A percentile compares a stretch with the other conserved stretches of the same genome.
These are phyloP conservation scores for Leptosphaerulina australis DNA, from an alignment of 2,329 filamentous ascomycete species.

Conservation along the genomic window DNA sequence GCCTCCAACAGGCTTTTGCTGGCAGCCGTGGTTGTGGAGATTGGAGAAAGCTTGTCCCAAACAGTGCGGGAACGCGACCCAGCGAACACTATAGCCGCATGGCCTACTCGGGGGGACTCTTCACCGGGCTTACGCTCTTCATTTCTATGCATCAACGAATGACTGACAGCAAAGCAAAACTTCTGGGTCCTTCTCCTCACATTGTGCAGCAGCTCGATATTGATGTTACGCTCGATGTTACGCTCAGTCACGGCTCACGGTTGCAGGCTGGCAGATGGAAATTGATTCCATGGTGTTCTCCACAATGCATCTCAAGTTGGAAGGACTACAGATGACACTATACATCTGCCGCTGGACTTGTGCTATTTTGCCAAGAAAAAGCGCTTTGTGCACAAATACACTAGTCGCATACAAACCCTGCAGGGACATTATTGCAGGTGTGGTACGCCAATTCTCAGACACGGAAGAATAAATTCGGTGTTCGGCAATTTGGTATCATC, in stretches of 20 bases:
- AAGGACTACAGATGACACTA: conserved; percentile 24
- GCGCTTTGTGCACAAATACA: conserved; percentile 4
- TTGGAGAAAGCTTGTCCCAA: conserved; percentile 34
- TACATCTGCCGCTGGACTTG: conserved; percentile 26
- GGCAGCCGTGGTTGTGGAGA: conserved; percentile 43
- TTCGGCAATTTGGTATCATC: not conserved
- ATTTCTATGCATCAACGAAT: conserved; percentile 35
- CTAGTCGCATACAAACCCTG: conserved; percentile 8
- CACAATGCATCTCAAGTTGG: conserved; percentile 2
- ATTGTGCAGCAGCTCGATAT: conserved; percentile 9
- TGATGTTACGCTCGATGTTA: conserved; percentile 5
- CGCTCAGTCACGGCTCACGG: not conserved
- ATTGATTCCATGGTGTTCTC: not conserved
- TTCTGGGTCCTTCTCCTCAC: conserved; percentile 13
- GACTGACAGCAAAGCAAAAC: conserved; percentile 14
- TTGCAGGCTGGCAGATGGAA: not conserved
- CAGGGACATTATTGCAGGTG: not conserved
- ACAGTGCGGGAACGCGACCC: conserved; percentile 28
- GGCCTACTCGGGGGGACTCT: conserved; percentile 36
- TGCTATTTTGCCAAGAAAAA: conserved; percentile 1
- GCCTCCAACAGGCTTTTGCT: conserved; percentile 36
- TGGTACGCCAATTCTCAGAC: not conserved
- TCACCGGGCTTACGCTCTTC: conserved; percentile 43
- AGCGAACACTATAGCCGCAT: conserved; percentile 28
- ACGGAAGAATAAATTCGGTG: not conserved